Percentiles rank a stretch among this genome's conserved stretches.
Evolutionary conservation across 371 early-diverging fungal genomes (phyloP).

Genomic region (Blastocladiella emersonii): DNA sequence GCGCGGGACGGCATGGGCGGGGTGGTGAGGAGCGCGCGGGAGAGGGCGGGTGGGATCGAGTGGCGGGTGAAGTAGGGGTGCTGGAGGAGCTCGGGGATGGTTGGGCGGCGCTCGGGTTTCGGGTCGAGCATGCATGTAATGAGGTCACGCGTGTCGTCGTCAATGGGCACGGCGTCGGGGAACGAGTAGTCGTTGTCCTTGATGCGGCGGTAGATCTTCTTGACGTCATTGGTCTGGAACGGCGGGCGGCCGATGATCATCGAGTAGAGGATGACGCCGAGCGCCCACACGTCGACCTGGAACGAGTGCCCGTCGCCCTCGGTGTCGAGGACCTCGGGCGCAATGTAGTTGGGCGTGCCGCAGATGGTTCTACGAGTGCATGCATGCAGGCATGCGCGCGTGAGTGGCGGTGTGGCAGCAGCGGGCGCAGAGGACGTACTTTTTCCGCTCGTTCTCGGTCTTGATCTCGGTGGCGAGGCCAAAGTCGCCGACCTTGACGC

Average conservation of each 20-base stretch:
- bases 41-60: too few species aligned
- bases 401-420: conserved; percentile 10
- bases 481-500: conserved; percentile 95
- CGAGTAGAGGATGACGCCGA: conserved; percentile 90
- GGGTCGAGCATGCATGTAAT: background rate
- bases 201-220: conserved; percentile 75
- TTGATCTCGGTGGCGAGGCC: conserved; percentile 77
- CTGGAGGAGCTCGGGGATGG: background rate
- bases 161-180: conserved; percentile 25
- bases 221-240: conserved; percentile 77
- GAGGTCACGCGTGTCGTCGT: background rate
- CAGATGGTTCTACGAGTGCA: conserved; percentile 84
- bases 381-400: background rate
- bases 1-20: too few species aligned
- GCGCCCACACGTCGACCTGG: conserved; percentile 97
- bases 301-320: conserved; percentile 73
- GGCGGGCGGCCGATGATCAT: conserved; percentile 90
- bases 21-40: too few species aligned
- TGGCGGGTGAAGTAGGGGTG: background rate
- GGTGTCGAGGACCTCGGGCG: conserved; percentile 91
- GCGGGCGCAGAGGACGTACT: conserved; percentile 31
- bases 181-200: conserved; percentile 61
- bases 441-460: conserved; percentile 68
- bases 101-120: background rate
- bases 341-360: conserved; percentile 98